Base-by-base conservation (phyloP, 768 basidiomycete species). In the Gyrodon lividus region DNA sequence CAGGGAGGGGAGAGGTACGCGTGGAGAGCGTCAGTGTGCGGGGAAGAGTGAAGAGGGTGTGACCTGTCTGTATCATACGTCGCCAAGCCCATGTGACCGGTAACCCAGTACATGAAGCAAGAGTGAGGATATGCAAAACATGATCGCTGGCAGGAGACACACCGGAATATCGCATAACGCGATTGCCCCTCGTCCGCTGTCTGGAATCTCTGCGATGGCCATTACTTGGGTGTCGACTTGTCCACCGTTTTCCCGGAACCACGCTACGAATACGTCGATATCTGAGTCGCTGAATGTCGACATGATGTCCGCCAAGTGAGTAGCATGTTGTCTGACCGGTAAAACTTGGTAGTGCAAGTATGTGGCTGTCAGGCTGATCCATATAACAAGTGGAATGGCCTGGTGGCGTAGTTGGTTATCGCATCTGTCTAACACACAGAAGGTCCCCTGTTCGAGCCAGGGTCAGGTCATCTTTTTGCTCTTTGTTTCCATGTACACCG, bases 41-140 rank as follows among this genome's bases (percentile, higher is more conserved):
- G 1, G 96, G 97, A 16, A 98, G 82, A 2, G 84, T 79, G 68
- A 98, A 97, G 1, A 99, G 70, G 0, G 80, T 78, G 48, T 87
- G 77, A 42, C 82, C 87, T 74, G 84, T 77, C 92, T 95, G 59
- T 43, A 2, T 9, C 5, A 6, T 17, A n/a, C n/a, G n/a, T n/a
- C n/a, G n/a, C n/a, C n/a, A n/a, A n/a, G n/a, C n/a, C n/a, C n/a
- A n/a, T 19, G 1, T 2, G 2, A 33, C 16, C n/a, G 33, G 50
- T 23, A 6, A 14, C 19, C 5, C 1, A 9, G n/a, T n/a, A n/a
- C n/a, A 40, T 31, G 20, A 20, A 17, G 37, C 23, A 47, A 6
- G 7, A n/a, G 7, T 4, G 19, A 12, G 1, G 7, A 1, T 24
- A 43, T 16, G 37, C 40, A 43, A 24, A 14, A 13, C 37, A 28